phyloP scores from a whole-genome alignment of 1,139 yeast genomes.

The Yamadazyma dendronema region DNA sequence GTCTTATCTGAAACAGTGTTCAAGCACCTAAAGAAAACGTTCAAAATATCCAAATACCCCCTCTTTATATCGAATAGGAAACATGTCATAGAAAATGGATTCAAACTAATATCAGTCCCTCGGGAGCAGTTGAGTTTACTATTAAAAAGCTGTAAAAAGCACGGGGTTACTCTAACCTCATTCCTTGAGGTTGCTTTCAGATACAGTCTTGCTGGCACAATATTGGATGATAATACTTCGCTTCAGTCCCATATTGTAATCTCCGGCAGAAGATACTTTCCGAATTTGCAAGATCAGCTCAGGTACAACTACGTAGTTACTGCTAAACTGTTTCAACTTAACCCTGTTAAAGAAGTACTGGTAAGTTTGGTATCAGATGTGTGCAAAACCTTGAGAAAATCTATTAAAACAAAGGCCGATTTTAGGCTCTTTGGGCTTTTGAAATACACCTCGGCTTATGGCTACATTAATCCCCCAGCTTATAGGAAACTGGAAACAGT shows the following conservation, averaged over 20 bases:
- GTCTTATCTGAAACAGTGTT: not conserved
- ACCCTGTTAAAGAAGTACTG: conserved; percentile 13
- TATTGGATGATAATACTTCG: conserved; percentile 16
- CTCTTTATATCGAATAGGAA: conserved; percentile 14
- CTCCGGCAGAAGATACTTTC: conserved; percentile 27
- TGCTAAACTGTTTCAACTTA: conserved; percentile 10
- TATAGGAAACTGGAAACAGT: conserved; percentile 1
- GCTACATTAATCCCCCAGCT: conserved; percentile 11
- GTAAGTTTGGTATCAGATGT: conserved; percentile 7
- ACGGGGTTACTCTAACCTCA: conserved; percentile 27
- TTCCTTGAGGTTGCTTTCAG: conserved; percentile 20
- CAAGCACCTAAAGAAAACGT: conserved; percentile 3
- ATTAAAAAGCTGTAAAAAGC: conserved; percentile 14
- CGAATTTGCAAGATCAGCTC: conserved; percentile 13
- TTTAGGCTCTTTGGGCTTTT: conserved; percentile 23
- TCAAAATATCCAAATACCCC: conserved; percentile 9
- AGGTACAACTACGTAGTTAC: conserved; percentile 21
- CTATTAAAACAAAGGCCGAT: conserved; percentile 12
- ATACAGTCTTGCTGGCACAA: conserved; percentile 21
- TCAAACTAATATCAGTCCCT: conserved; percentile 16
- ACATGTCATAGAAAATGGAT: conserved; percentile 12
- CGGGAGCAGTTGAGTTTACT: conserved; percentile 13
- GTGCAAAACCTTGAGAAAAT: conserved; percentile 8
- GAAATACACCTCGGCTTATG: conserved; percentile 14
- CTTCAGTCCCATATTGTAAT: conserved; percentile 17